Evolutionary conservation across 169 alveolate species (phyloP).

Genomic region (Cryptosporidium tyzzeri): DNA sequence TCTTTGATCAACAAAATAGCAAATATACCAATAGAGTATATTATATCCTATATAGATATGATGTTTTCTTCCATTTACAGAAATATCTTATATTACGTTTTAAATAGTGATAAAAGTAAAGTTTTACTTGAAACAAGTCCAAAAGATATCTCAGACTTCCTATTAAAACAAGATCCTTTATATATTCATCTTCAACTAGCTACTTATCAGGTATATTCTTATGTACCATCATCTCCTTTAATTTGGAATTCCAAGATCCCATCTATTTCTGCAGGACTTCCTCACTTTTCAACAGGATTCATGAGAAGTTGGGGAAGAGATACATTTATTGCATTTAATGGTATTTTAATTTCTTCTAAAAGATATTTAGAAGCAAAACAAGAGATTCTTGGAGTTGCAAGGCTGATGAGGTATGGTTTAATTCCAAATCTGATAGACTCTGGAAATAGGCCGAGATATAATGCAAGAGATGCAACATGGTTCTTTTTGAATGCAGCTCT

Average conservation of each 20-base stretch:
- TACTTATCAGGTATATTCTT: slow-evolving; percentile 82
- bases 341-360: slow-evolving; percentile 86
- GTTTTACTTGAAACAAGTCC: slow-evolving; percentile 1
- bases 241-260: slow-evolving; percentile 79
- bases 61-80: slow-evolving; percentile 71
- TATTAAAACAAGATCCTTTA: slow-evolving; percentile 38
- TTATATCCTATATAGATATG: slow-evolving; percentile 39
- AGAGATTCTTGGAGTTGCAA: slow-evolving; percentile 89
- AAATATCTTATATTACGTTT: slow-evolving; percentile 36
- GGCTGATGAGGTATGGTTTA: slow-evolving; percentile 91
- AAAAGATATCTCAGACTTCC: slow-evolving; percentile 2
- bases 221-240: slow-evolving; percentile 83
- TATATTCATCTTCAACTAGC: slow-evolving; percentile 70
- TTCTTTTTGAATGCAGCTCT: slow-evolving; percentile 89
- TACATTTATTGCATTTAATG: slow-evolving; percentile 92
- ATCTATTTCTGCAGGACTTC: slow-evolving; percentile 92
- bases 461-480: slow-evolving; percentile 97
- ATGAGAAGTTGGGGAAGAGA: slow-evolving; percentile 97
- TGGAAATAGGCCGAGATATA: slow-evolving; percentile 92
- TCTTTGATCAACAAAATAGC: slow-evolving; percentile 43
- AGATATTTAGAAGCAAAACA: slow-evolving; percentile 58
- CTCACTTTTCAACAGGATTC: slow-evolving; percentile 92
- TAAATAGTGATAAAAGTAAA: slow-evolving; percentile 1
- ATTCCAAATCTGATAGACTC: slow-evolving; percentile 94
- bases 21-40: slow-evolving; percentile 49